These are phyloP conservation scores for Clarireedia paspali DNA, from an alignment of 2,329 filamentous ascomycete genomes.

Conservation along the genomic window DNA sequence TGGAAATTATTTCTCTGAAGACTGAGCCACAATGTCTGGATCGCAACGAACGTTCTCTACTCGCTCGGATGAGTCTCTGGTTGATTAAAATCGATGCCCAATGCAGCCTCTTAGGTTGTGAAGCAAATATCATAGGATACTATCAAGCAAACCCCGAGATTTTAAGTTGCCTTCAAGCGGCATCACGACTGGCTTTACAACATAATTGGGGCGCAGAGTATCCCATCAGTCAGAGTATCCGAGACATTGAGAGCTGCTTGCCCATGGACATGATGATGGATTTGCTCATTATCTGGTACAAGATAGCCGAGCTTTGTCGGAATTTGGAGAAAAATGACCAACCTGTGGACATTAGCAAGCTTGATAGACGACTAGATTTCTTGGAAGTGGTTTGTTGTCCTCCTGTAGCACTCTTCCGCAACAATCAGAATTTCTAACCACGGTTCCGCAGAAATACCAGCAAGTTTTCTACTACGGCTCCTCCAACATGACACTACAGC, in stretches of 20 bases:
- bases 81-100: conserved; percentile 14
- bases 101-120: conserved; percentile 12
- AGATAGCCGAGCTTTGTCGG: neutral
- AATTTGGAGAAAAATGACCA: neutral
- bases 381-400: neutral
- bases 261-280: conserved; percentile 15
- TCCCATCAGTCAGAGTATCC: conserved; percentile 13
- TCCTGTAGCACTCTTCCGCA: neutral
- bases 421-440: neutral
- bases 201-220: conserved; percentile 12
- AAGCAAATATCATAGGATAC: conserved; percentile 7
- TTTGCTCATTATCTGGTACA: conserved; percentile 7
- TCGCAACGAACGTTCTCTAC: conserved; percentile 4
- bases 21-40: neutral
- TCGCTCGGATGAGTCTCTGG: conserved; percentile 11
- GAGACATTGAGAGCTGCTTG: conserved; percentile 12
- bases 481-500: conserved; percentile 11
- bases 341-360: neutral
- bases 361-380: neutral
- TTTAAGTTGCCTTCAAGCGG: conserved; percentile 3
- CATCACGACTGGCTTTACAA: conserved; percentile 11
- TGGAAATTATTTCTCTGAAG: neutral
- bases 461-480: conserved; percentile 11
- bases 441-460: neutral
- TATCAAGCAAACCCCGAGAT: conserved; percentile 7